Percentiles rank a stretch among this genome's conserved stretches.
These are phyloP conservation scores for Cutaneotrichosporon daszewskae DNA, from an alignment of 1,284 basidiomycete species.

Conservation along the genomic window DNA sequence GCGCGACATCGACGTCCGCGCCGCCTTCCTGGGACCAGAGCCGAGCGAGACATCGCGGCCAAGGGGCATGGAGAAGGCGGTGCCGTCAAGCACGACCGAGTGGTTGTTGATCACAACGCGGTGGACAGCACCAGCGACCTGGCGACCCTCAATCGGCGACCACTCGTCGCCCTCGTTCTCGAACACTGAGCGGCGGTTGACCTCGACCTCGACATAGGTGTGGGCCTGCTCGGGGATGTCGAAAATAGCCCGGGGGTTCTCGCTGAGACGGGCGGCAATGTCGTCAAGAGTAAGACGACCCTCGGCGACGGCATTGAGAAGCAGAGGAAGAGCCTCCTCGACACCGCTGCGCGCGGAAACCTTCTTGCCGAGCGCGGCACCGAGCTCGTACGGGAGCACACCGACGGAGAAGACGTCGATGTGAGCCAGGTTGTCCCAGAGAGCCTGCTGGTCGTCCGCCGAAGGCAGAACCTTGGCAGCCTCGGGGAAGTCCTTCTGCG, in stretches of 20 bases:
- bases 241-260: conserved; percentile 90
- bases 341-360: conserved; percentile 72
- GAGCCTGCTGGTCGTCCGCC: conserved; percentile 67
- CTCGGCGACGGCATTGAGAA: conserved; percentile 79
- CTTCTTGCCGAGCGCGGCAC: conserved; percentile 60
- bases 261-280: conserved; percentile 72
- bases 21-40: conserved; percentile 49
- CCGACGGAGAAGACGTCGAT: conserved; percentile 94
- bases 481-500: conserved; percentile 64
- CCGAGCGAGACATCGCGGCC: conserved; percentile 77
- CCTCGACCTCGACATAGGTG: conserved; percentile 88
- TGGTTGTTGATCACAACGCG: conserved; percentile 88
- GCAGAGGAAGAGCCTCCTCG: conserved; percentile 79
- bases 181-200: conserved; percentile 69
- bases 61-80: conserved; percentile 55
- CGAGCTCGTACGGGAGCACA: conserved; percentile 71
- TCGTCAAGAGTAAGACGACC: conserved; percentile 77
- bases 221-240: conserved; percentile 77
- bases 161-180: conserved; percentile 55
- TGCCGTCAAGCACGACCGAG: conserved; percentile 88
- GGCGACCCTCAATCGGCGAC: conserved; percentile 73
- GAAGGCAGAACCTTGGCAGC: conserved; percentile 65
- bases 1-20: conserved; percentile 37
- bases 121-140: conserved; percentile 72
- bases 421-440: conserved; percentile 79